Base-by-base conservation (phyloP, 2,329 filamentous ascomycete species). In the Tricladium varicosporioides region DNA sequence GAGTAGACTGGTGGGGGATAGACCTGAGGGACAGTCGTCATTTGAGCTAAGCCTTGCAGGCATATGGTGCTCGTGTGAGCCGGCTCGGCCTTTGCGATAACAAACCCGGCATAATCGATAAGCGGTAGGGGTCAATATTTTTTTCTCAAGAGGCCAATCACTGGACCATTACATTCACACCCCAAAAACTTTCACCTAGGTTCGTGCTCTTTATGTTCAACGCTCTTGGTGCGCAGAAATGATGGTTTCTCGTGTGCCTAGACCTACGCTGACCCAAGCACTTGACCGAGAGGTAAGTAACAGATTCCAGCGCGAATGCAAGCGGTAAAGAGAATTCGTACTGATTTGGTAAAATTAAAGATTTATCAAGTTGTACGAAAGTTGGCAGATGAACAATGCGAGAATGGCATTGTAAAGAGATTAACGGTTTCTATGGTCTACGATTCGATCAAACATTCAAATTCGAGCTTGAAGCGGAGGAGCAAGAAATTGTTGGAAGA, bases 401-500 rank as follows among this genome's bases (percentile, higher is more conserved):
- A 79, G 48, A 77, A 76, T 54, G 72, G 71, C 15, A 33, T 57
- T n/a, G 51, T 58, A 9, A 74, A 78, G 7, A 78, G 76, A 53
- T 74, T 89, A 5, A 85, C 83, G 1, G 76, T 87, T 2, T 73
- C 80, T 2, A 73, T 76, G 1, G 81, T 95, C 1, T 96, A 94
- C 70, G 87, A 92, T 42, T 84, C 83, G 57, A 91, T 97, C 60
- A 90, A 92, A 65, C 76, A 79, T 51, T 96, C 92, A 13, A 97
- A 97, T 71, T 96, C 92, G 0, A 92, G 88, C 64, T 74, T 97
- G 18, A 91, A 89, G 61, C 80, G 94, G 18, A 85, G 89, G 63
- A 91, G 91, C 42, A 96, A 94, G 72, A 87, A 86, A 59, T 78
- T 88, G 0, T 75, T 97, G 1, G 90, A 96, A 71, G 89, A 94